Evolutionary conservation across 2,329 filamentous ascomycete genomes (phyloP), one percentile per base, ranked within the genome.

Genomic region (Diaporthe ampelina): DNA sequence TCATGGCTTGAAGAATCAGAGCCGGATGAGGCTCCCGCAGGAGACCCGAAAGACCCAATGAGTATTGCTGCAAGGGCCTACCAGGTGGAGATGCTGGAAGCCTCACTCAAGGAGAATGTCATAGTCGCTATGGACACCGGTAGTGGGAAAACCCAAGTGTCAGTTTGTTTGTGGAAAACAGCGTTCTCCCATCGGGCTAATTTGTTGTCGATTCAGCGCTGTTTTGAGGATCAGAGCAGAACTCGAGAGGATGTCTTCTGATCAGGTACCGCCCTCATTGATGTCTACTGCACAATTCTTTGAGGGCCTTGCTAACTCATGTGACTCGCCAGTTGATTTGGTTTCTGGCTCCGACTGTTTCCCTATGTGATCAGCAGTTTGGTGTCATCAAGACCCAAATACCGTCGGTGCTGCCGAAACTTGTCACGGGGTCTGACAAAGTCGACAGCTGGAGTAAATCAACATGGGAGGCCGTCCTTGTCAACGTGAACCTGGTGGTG

Each of bases 91-190:
- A 95, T 96, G 94, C 86, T 94, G 70, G 88, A 92, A 74, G 88
- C 90, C 79, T 94, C 93, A 78, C 84, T 94, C 78, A 87, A 88
- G 75, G 84, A 87, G 61, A 95, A 95, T 80, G 89, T 93, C 43
- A 94, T 95, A 77, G 90, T 95, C 70, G 90, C 90, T 35, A 95
- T 95, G 93, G 93, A 94, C 76, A 95, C 94, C 0, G 94, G 94
- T 1, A 94, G 90, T 76, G 94, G 94, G 2, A 95, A 95, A 81
- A 95, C 94, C 4, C 91, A 93, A 77, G 89, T 95, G 93, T 94
- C 88, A 83, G 88, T 82, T 21, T 11, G 3, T 21, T 13, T 32
- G 9, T 15, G 50, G 19, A 35, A 19, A 29, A 13, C 19, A 52
- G 24, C 21, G 9, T 43, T 70, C 43, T 43, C 50, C 70, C 63